Conservation (phyloP, 129 eudicot genomes). For the Smallanthus sonchifolius region DNA sequence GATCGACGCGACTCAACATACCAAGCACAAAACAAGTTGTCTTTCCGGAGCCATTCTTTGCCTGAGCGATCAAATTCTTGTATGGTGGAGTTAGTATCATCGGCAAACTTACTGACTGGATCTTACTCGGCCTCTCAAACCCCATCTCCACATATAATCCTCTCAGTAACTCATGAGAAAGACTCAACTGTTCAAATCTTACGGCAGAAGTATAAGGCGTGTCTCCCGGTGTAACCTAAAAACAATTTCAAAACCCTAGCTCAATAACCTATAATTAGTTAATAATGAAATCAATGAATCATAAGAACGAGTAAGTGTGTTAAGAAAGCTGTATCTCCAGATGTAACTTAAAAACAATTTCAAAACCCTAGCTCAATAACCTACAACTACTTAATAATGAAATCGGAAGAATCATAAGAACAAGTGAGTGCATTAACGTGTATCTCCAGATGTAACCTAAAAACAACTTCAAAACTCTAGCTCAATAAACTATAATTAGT, state of each 20-base stretch:
- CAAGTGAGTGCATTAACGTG: constrained; percentile 36
- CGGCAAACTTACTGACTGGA: constrained; percentile 74
- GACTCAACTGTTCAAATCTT: constrained; percentile 62
- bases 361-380: too few species aligned
- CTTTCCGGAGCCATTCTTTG: constrained; percentile 92
- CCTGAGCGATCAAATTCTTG: constrained; percentile 77
- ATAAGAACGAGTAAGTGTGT: too few species aligned
- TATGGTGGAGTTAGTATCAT: constrained; percentile 84
- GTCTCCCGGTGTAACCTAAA: constrained; percentile 60
- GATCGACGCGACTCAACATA: constrained; percentile 87
- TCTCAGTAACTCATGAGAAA: constrained; percentile 59
- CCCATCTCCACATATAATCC: constrained; percentile 81
- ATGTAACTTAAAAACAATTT: too few species aligned
- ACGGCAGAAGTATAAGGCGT: constrained; percentile 75
- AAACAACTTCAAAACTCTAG: constrained; percentile 6
- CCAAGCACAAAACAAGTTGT: constrained; percentile 91
- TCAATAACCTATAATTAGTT: background rate
- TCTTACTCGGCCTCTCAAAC: constrained; percentile 88
- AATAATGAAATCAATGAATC: background rate
- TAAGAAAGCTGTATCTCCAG: too few species aligned
- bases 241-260: constrained; percentile 7
- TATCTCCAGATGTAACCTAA: constrained; percentile 64
- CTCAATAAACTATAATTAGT: background rate
- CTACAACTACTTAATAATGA: too few species aligned
- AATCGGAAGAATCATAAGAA: too few species aligned